Evolutionary conservation across 805 yeast species (phyloP).

Genomic region (Vanderwaltozyma verrucispora): DNA sequence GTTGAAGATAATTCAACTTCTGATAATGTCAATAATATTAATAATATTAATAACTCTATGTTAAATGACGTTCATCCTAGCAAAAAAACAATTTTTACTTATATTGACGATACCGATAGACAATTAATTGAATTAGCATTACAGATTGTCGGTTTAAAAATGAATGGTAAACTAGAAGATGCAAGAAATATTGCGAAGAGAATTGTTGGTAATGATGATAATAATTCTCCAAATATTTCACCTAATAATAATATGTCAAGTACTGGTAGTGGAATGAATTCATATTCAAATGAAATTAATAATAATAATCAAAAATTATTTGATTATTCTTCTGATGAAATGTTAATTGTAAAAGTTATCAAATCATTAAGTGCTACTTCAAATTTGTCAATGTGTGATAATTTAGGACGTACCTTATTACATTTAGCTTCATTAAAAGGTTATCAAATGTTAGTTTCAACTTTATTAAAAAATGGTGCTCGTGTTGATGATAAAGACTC

Average conservation of each 20-base stretch:
- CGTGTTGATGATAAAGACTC: conserved; percentile 63
- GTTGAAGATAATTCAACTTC: conserved; percentile 13
- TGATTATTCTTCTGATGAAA: conserved; percentile 30
- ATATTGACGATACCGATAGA: conserved; percentile 89
- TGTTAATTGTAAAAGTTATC: conserved; percentile 38
- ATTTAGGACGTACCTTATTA: conserved; percentile 77
- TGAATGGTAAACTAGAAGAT: conserved; percentile 93
- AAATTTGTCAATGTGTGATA: conserved; percentile 72
- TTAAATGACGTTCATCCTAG: conserved; percentile 14
- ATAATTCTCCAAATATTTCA: conserved; percentile 6
- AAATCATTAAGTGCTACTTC: conserved; percentile 63
- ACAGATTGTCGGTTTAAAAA: conserved; percentile 92
- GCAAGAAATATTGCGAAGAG: conserved; percentile 89
- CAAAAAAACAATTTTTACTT: conserved; percentile 56
- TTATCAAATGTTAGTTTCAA: conserved; percentile 48
- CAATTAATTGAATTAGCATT: conserved; percentile 90
- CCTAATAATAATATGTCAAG: conserved; percentile 2
- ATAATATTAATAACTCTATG: background rate
- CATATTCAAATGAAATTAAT: background rate
- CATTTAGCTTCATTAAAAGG: conserved; percentile 80
- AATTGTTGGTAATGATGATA: conserved; percentile 52
- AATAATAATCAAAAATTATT: background rate
- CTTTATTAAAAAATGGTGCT: conserved; percentile 55
- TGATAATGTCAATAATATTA: background rate
- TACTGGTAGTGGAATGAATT: background rate